Evolutionary conservation across 768 basidiomycete species (phyloP), one percentile per base, ranked within the genome.

Genomic region (Tephrocybe sp.): DNA sequence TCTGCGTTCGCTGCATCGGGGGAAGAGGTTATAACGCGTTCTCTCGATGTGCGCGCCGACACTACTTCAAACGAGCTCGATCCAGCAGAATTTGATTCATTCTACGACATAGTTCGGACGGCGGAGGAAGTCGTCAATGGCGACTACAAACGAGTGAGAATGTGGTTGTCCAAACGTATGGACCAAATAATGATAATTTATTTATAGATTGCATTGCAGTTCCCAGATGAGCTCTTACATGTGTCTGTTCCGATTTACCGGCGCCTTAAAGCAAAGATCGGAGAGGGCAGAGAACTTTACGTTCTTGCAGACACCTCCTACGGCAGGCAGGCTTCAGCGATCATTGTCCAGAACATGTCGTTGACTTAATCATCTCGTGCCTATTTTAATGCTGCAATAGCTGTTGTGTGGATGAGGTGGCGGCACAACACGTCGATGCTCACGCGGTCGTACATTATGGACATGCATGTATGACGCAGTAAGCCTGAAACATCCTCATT

Each of bases 351-450:
- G 50, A 44, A 50, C 40, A 21, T 45, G 21, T 25, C 39, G 45
- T 53, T 63, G 49, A 61, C 57, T 45, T 45, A 50, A 24, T 18
- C 38, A 39, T 40, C 45, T 42, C 45, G 23, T 32, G 17, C 15
- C 17, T 8, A 36, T 46, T 30, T 45, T 38, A 36, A 48, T 36
- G 28, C 11, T 30, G 11, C 28, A 45, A 25, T 61, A 94, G 95
- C 61, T 99, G 97, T 62, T 98, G 97, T 64, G 93, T 96, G 2
- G 97, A 99, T 62, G 92, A 98, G 59, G 88, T 98, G 4, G 89
- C 94, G 4, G 94, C 96, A 3, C 87, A 93, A 60, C 97, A 99
- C 62, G 85, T 94, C 40, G 85, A 94, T 56, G 93, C 94, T 0
- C 91, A 98, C 63, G 83, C 86, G 7, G 78, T 97, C 55, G 86